Evolutionary conservation across 2,329 filamentous ascomycete species (phyloP), one percentile per base, ranked within the genome.

Genomic region (Penicillium crustosum): DNA sequence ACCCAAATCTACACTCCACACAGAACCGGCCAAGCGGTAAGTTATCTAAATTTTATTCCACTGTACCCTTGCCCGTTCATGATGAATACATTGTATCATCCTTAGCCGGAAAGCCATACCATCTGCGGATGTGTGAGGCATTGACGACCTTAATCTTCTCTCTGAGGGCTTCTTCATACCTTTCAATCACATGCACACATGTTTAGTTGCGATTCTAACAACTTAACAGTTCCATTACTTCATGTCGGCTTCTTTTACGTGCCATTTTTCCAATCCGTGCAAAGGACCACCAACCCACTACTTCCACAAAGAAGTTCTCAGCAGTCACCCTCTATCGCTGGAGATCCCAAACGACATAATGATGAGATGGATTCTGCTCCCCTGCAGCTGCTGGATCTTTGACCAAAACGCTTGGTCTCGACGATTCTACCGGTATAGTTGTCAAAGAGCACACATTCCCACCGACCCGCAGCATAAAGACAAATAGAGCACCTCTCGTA

Each of bases 71-170:
- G 23, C 27, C 45, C 41, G 55, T 67, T 70, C 70, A 89, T 93
- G 91, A 95, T 93, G 91, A 94, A 86, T 92, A 81, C 75, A 31
- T 76, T 7, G 83, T 92, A 93, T 92, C 91, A 95, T 96, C 91
- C 91, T 95, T 95, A 95, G 90, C 82, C 91, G 84, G 87, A 95
- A 65, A 78, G 76, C 79, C 78, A 72, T 73, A 73, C 70, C 73
- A 70, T 73, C 59, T 65, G 38, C 67, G 67, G 60, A 72, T 74
- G 73, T 73, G 72, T 72, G 65, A 74, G 73, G 70, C 73, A 65
- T 69, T 77, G 75, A 69, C 71, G 76, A 78, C 63, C 63, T 59
- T 66, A 77, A 78, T 78, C 76, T 78, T 78, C 76, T 78, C 76
- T 78, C 76, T 78, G 76, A 63, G 57, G 43, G 35, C 52, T 57